phyloP scores from a whole-genome alignment of 768 basidiomycete species.

The Leccinum pellstonianum region DNA sequence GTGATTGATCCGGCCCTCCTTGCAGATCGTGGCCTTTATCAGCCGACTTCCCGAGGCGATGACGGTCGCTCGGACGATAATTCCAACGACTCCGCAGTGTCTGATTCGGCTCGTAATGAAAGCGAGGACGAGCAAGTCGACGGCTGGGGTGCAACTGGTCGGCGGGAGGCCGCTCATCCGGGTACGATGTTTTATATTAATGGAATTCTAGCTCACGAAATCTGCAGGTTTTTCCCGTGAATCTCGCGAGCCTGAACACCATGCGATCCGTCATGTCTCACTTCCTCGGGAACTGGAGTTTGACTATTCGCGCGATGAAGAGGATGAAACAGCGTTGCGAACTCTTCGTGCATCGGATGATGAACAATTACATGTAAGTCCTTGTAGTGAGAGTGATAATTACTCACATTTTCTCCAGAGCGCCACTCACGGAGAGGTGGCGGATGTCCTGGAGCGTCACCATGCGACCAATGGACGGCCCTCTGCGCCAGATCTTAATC shows the following conservation, averaged over 20 bases:
- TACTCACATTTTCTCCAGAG: neutral
- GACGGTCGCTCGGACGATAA: neutral
- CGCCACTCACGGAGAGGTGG: neutral
- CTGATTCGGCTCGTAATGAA: neutral
- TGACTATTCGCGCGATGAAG: neutral
- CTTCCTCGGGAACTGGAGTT: neutral
- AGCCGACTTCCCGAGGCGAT: neutral
- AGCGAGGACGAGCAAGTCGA: neutral
- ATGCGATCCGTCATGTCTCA: neutral
- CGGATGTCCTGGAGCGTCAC: neutral
- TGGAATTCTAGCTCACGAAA: neutral
- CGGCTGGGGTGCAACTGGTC: neutral
- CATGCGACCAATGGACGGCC: neutral
- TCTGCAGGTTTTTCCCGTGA: neutral
- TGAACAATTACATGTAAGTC: neutral
- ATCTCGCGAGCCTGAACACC: neutral
- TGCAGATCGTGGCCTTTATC: neutral
- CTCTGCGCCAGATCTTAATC: neutral
- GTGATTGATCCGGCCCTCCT: neutral
- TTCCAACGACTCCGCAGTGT: neutral
- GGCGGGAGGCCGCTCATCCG: neutral
- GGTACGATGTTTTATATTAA: neutral
- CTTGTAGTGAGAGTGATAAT: neutral
- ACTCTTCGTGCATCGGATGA: neutral
- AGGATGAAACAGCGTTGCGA: neutral